Base-by-base conservation (phyloP, 768 basidiomycete species). In the Tephrocybe sp. region DNA sequence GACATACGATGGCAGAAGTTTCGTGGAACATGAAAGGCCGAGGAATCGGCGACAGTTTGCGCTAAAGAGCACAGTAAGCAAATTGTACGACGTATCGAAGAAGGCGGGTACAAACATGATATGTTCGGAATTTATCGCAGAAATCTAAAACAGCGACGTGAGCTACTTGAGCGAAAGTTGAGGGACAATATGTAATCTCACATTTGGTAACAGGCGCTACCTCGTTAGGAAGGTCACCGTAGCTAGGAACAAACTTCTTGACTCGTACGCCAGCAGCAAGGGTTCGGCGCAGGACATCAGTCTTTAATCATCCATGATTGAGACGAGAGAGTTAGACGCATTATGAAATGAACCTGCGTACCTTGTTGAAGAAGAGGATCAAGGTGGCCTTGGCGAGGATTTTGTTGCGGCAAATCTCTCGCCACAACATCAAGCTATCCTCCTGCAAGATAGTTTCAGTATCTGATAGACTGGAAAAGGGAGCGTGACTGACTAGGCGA, bases 281-380 rank as follows among this genome's bases (percentile, higher is more conserved):
- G 4, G 79, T 86, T 4, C 75, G 69, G 35, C 69, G 64, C 19
- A 87, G 63, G 21, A 87, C 79, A 69, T 88, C 79, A 69, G 58
- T 68, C 64, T 71, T 52, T 34, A 40, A 22, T 43, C 8, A 35
- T 5, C 34, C 36, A n/a, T 18, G 7, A 21, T 50, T 13, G 39
- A 31, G 2, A 32, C 16, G 32, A 26, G n/a, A 51, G 39, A 12
- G 22, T 31, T 5, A 25, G 39, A n/a, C n/a, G n/a, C n/a, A n/a
- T n/a, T n/a, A n/a, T n/a, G n/a, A n/a, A n/a, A n/a, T n/a, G n/a
- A n/a, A n/a, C n/a, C n/a, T 9, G 27, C 15, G n/a, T 52, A 78
- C 82, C 71, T 90, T 90, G 61, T 91, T 91, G 51, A 89, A 71
- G 67, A 91, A 90, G 11, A 90, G 66, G 25, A 89, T 82, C n/a